Evolutionary conservation across 371 early-diverging fungal genomes (phyloP), one percentile per base, ranked within the genome.

Genomic region (Mortierella sp.): DNA sequence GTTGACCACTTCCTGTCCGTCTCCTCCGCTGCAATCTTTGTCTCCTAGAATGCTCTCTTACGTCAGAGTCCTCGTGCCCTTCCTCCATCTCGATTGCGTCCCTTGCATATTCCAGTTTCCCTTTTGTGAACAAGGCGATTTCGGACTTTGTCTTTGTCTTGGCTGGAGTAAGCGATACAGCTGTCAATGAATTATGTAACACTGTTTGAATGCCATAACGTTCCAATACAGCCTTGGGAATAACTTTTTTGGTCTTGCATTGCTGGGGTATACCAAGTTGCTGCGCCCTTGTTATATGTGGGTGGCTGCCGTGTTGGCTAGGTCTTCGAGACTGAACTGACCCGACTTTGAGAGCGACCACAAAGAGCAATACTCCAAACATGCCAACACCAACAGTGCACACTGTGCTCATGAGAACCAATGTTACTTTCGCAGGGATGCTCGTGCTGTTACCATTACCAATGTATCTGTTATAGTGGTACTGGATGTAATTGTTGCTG

Each of bases 71-170:
- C 29, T 79, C 74, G 2, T 70, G 47, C 2, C 74, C 80, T 29
- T 79, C 74, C 55, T 79, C 80, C 80, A 79, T 74, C 64, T 73
- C 74, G 19, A 70, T 61, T 49, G 70, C 74, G 56, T 74, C 65
- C 55, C 74, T 74, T 1, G 74, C 74, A 59, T 34, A 74, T 12
- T 29, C 7, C 23, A 47, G 28, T 17, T 51, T 60, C 10, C 43
- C 65, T 19, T 61, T 74, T 19, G 45, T 58, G 42, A 54, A 64
- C 54, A 54, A n/a, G 23, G 42, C 32, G 43, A 54, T 61, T 9
- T 54, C 31, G n/a, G 62, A 35, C 19, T 56, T 69, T 31, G 53
- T 43, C 40, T 67, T 67, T 49, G 29, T 40, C 19, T 34, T 35
- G 12, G 43, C 28, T 10, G 61, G 12, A 19, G 70, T 31, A 12